phyloP scores from a whole-genome alignment of 441 rosid species.

The Corymbia calophylla region DNA sequence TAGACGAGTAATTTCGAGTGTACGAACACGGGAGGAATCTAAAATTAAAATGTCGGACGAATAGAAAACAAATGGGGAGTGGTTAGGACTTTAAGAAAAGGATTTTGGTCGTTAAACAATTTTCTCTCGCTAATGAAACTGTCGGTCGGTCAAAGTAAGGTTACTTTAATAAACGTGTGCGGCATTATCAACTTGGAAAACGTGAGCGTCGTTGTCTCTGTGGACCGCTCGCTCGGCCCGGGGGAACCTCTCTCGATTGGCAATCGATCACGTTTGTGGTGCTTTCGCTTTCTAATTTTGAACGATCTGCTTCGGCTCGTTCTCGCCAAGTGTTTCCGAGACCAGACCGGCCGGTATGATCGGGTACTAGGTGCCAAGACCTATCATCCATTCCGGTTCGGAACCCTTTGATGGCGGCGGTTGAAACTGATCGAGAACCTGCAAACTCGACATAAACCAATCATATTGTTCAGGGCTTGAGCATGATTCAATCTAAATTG shows the following conservation, averaged over 20 bases:
- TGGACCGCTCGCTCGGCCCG: neutral
- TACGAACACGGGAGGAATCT: neutral
- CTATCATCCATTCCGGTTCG: neutral
- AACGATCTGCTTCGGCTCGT: neutral
- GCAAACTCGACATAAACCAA: neutral
- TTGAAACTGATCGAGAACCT: accelerated
- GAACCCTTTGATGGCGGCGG: accelerated
- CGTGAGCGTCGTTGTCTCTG: neutral
- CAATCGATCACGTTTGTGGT: neutral
- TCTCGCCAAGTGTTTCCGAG: neutral
- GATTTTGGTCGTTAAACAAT: neutral
- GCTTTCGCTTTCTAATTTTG: neutral
- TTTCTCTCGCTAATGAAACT: neutral
- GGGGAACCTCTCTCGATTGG: neutral
- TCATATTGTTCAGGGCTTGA: neutral
- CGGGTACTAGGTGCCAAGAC: no score
- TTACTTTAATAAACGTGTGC: no score
- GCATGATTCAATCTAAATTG: neutral
- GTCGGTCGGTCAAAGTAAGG: neutral
- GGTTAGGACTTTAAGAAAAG: neutral
- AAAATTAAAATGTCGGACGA: neutral
- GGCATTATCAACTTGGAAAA: neutral
- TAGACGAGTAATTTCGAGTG: neutral
- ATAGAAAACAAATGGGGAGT: neutral
- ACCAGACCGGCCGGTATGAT: neutral